Evolutionary conservation across 495 filamentous ascomycete genomes (phyloP).

Genomic region (Talaromyces stipitatus): DNA sequence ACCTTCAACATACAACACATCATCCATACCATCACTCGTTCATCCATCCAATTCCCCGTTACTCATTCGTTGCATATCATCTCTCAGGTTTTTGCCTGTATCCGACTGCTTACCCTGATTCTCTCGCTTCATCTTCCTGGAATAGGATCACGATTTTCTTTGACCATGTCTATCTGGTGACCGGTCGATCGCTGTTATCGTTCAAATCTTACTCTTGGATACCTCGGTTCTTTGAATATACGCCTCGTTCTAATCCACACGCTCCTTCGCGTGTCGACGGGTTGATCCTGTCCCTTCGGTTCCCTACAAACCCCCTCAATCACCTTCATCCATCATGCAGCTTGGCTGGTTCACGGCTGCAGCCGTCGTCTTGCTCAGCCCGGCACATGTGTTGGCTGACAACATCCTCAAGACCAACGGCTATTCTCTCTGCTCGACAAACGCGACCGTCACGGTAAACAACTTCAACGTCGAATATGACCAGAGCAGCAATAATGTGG

Average conservation of each 20-base stretch:
- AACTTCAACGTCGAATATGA: constrained; percentile 74
- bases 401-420: constrained; percentile 75
- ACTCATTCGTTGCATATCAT: not conserved
- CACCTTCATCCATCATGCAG: not conserved
- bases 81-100: not conserved
- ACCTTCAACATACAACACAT: not conserved
- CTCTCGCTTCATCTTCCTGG: not conserved
- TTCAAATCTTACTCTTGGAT: not conserved
- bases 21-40: not conserved
- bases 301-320: not conserved
- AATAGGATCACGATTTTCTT: not conserved
- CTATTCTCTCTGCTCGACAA: constrained; percentile 65
- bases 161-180: not conserved
- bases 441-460: constrained; percentile 61
- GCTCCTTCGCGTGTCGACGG: constrained; percentile 11
- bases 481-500: constrained; percentile 58
- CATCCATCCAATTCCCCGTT: not conserved
- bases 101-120: not conserved
- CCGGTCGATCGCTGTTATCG: not conserved
- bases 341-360: constrained; percentile 2
- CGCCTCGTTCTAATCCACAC: not conserved
- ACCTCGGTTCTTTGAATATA: not conserved
- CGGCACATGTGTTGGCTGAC: constrained; percentile 32
- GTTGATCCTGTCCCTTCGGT: constrained; percentile 22
- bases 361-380: constrained; percentile 4